phyloP scores from a whole-genome alignment of 257 asterid genomes.

The Scutellaria minor region DNA sequence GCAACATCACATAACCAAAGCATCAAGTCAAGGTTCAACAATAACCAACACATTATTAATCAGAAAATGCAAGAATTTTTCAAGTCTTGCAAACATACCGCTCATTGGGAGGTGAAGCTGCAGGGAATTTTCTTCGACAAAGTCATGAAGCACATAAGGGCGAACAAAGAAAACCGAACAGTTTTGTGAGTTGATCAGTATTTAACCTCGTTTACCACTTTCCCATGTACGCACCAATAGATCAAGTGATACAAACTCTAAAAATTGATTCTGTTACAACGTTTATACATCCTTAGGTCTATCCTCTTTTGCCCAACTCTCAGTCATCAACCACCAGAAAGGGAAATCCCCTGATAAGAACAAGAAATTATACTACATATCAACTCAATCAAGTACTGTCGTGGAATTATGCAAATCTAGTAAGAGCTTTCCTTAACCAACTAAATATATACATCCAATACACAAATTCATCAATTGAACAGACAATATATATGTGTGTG shows the following conservation, averaged over 20 bases:
- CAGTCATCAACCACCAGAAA: slow-evolving; percentile 48
- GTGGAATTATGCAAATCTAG: slow-evolving; percentile 2
- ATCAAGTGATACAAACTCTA: not conserved
- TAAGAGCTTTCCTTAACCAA: slow-evolving; percentile 3
- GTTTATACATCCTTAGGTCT: slow-evolving; percentile 24
- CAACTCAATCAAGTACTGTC: slow-evolving; percentile 3
- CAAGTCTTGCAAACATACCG: not conserved
- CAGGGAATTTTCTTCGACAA: slow-evolving; percentile 1
- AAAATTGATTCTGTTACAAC: not conserved
- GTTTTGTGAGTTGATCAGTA: not conserved
- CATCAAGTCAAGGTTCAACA: slow-evolving; percentile 5
- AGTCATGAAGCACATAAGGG: slow-evolving; percentile 2
- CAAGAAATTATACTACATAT: not conserved
- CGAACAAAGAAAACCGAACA: slow-evolving; percentile 3
- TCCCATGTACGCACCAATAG: not conserved
- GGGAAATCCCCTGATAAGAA: slow-evolving; percentile 49
- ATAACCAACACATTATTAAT: slow-evolving; percentile 2
- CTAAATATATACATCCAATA: not conserved
- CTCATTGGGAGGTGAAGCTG: slow-evolving; percentile 23
- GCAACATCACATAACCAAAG: not conserved
- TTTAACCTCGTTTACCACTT: slow-evolving; percentile 12
- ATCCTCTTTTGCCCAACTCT: slow-evolving; percentile 27
- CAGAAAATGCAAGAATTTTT: not conserved
- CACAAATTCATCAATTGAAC: not conserved
- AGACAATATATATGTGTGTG: not conserved